These are phyloP conservation scores for Cercis canadensis DNA, from an alignment of 306 rosid genomes.

Conservation along the genomic window DNA sequence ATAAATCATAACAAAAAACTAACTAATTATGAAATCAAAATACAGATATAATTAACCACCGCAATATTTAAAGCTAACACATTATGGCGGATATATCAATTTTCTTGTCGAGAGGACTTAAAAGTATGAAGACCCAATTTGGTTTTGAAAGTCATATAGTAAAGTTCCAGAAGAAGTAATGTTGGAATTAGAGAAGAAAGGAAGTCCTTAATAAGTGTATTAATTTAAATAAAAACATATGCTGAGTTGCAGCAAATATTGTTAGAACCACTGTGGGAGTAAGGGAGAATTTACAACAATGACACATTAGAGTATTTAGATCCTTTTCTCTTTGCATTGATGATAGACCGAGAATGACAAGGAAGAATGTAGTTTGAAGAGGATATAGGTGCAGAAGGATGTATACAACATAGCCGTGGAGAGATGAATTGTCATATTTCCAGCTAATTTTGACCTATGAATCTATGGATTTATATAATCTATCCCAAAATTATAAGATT, in stretches of 20 bases:
- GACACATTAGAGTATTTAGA: background rate
- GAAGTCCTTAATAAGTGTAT: background rate
- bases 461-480: no score
- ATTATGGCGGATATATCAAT: background rate
- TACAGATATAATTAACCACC: constrained; percentile 17
- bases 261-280: no score
- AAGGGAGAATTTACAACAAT: background rate
- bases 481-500: no score
- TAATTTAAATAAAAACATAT: constrained; percentile 12
- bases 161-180: no score
- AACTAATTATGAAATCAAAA: constrained; percentile 17
- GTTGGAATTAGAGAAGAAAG: no score
- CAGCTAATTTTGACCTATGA: background rate
- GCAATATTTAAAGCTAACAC: background rate
- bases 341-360: no score
- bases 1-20: constrained; percentile 8
- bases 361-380: background rate
- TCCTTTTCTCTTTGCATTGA: background rate
- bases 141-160: no score
- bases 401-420: background rate
- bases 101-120: background rate
- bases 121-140: background rate
- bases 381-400: background rate
- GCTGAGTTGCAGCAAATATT: background rate
- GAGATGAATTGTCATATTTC: background rate